Conservation (phyloP, 306 rosid species). For the Vigna angularis region DNA sequence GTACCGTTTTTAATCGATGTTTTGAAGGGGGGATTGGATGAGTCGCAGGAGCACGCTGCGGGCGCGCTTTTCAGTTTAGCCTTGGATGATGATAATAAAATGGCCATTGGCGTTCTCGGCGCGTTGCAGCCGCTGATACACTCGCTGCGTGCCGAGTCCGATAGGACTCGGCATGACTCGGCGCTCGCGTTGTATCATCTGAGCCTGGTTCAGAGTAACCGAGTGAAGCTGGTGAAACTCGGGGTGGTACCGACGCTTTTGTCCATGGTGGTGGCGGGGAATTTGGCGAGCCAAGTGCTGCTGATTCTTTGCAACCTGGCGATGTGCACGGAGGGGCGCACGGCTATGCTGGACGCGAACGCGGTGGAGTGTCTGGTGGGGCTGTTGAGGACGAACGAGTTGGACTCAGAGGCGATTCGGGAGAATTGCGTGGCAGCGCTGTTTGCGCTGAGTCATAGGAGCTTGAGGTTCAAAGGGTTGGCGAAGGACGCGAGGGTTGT, state of each 20-base stretch:
- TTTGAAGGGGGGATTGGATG: slow-evolving; percentile 66
- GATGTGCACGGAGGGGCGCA: slow-evolving; percentile 66
- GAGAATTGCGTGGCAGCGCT: slow-evolving; percentile 89
- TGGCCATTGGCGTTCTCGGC: slow-evolving; percentile 92
- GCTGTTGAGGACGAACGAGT: slow-evolving; percentile 59
- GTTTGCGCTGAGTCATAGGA: slow-evolving; percentile 78
- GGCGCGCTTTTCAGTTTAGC: slow-evolving; percentile 94
- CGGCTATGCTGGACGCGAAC: slow-evolving; percentile 81
- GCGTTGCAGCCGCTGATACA: slow-evolving; percentile 84
- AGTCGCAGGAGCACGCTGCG: slow-evolving; percentile 95
- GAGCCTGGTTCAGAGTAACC: slow-evolving; percentile 73
- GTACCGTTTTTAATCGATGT: slow-evolving; percentile 72
- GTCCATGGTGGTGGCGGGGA: slow-evolving; percentile 53
- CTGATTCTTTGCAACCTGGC: slow-evolving; percentile 83
- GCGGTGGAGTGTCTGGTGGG: slow-evolving; percentile 75
- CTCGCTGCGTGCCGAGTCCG: slow-evolving; percentile 75
- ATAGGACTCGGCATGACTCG: slow-evolving; percentile 79
- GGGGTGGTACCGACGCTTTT: slow-evolving; percentile 67
- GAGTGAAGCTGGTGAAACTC: slow-evolving; percentile 80
- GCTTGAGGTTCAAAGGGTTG: slow-evolving; percentile 82
- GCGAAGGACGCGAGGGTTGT: slow-evolving; percentile 84
- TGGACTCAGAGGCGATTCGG: slow-evolving; percentile 74
- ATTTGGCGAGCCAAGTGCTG: slow-evolving; percentile 59
- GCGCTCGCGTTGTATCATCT: slow-evolving; percentile 86
- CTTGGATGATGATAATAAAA: slow-evolving; percentile 77